Evolutionary conservation across 495 filamentous ascomycete species (phyloP).

Genomic region (Pyronema omphalodes): DNA sequence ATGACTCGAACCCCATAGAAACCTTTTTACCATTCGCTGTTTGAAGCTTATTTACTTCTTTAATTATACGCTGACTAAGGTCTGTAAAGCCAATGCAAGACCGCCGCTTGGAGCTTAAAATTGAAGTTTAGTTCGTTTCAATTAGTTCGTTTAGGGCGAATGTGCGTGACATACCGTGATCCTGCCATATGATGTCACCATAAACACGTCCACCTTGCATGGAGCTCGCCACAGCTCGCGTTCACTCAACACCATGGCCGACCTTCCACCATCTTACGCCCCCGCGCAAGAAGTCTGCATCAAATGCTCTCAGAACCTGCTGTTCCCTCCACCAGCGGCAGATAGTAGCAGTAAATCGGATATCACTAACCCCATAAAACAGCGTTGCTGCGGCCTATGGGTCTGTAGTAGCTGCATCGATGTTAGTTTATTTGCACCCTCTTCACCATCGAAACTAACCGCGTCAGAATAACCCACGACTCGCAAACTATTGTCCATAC

Average conservation of each 20-base stretch:
- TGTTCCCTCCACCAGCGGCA: background rate
- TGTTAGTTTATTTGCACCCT: constrained; percentile 24
- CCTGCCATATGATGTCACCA: background rate
- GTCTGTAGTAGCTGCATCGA: constrained; percentile 52
- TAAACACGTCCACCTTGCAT: background rate
- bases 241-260: background rate
- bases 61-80: too few relatives aligned
- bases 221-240: background rate
- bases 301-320: background rate
- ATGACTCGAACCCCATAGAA: too few relatives aligned
- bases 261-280: background rate
- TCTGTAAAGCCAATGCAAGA: too few relatives aligned
- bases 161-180: too few relatives aligned
- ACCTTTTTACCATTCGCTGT: too few relatives aligned
- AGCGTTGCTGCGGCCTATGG: constrained; percentile 43
- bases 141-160: too few relatives aligned
- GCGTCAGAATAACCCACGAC: constrained; percentile 42
- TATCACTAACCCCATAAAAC: background rate
- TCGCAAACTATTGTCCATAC: constrained; percentile 47
- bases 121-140: too few relatives aligned
- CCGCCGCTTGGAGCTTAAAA: too few relatives aligned
- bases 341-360: too few relatives aligned
- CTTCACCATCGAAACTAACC: background rate
- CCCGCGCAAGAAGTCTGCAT: background rate
- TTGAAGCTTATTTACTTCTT: too few relatives aligned